Percentiles rank a stretch among this genome's conserved stretches.
phyloP scores from a whole-genome alignment of 2,329 filamentous ascomycete genomes.

The Fusarium longipes region DNA sequence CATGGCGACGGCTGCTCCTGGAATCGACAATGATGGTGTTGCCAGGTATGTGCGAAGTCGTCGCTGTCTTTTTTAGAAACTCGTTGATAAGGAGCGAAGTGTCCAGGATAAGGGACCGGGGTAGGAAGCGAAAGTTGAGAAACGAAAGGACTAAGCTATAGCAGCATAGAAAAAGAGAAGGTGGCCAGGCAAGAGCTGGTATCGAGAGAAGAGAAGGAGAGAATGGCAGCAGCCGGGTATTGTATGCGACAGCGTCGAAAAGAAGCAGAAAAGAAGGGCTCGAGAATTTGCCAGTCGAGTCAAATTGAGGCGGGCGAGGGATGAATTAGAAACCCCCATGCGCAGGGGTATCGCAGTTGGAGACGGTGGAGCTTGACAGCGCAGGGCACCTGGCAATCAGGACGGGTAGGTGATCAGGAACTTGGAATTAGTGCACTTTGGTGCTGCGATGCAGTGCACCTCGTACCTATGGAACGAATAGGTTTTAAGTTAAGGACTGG shows the following conservation, averaged over 20 bases:
- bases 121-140: constrained; percentile 28
- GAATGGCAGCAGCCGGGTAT: constrained; percentile 19
- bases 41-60: constrained; percentile 21
- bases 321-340: constrained; percentile 38
- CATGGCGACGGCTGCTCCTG: constrained; percentile 66
- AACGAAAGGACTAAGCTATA: constrained; percentile 35
- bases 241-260: constrained; percentile 22
- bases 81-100: constrained; percentile 37
- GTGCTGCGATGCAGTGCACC: not conserved
- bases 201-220: constrained; percentile 18
- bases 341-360: constrained; percentile 42
- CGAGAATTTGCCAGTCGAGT: constrained; percentile 27
- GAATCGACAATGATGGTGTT: constrained; percentile 25
- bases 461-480: constrained; percentile 7
- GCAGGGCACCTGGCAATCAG: not conserved
- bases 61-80: constrained; percentile 30
- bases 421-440: not conserved
- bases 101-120: constrained; percentile 34
- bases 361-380: constrained; percentile 33
- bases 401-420: too few species aligned
- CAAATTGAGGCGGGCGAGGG: constrained; percentile 31
- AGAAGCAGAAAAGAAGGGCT: constrained; percentile 21
- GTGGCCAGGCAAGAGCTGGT: constrained; percentile 28
- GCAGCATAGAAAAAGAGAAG: constrained; percentile 39
- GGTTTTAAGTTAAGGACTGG: constrained; percentile 8